These are phyloP conservation scores for Lactarius akahatsu DNA, from an alignment of 768 basidiomycete species.

Conservation along the genomic window DNA sequence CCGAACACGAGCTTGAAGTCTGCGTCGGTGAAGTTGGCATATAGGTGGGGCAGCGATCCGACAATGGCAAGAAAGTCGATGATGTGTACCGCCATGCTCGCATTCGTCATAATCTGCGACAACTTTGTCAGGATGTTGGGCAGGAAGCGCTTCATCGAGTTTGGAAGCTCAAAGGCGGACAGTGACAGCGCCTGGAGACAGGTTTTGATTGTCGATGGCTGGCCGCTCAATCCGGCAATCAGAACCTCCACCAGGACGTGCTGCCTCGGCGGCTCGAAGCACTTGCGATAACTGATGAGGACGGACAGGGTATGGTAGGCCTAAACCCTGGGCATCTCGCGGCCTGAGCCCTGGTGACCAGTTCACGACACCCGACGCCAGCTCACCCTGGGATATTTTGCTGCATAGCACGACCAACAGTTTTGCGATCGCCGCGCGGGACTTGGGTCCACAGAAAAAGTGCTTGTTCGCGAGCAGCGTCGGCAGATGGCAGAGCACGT, in stretches of 20 bases:
- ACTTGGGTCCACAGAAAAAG: conserved; percentile 88
- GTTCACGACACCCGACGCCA: conserved; percentile 55
- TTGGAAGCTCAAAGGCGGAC: conserved; percentile 80
- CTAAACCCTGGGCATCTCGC: conserved; percentile 82
- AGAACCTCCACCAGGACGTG: conserved; percentile 75
- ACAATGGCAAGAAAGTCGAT: conserved; percentile 87
- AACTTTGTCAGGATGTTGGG: conserved; percentile 82
- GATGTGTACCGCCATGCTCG: conserved; percentile 94
- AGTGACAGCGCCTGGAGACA: conserved; percentile 89
- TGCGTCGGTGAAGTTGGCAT: conserved; percentile 86
- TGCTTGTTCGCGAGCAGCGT: conserved; percentile 93
- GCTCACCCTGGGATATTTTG: conserved; percentile 55
- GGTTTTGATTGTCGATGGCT: conserved; percentile 77
- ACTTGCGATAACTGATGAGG: conserved; percentile 79
- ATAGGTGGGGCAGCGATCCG: conserved; percentile 73
- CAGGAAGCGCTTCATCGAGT: conserved; percentile 76
- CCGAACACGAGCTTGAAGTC: conserved; percentile 95
- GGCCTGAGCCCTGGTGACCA: conserved; percentile 64
- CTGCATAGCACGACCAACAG: conserved; percentile 69
- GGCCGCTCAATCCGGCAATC: conserved; percentile 65
- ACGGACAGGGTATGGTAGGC: conserved; percentile 87
- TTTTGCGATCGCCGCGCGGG: conserved; percentile 57
- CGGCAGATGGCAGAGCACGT: conserved; percentile 87
- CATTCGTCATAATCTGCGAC: conserved; percentile 91
- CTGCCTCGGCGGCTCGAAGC: conserved; percentile 66